Conservation (phyloP, 2,329 filamentous ascomycete genomes). For the Amphichorda felina region DNA sequence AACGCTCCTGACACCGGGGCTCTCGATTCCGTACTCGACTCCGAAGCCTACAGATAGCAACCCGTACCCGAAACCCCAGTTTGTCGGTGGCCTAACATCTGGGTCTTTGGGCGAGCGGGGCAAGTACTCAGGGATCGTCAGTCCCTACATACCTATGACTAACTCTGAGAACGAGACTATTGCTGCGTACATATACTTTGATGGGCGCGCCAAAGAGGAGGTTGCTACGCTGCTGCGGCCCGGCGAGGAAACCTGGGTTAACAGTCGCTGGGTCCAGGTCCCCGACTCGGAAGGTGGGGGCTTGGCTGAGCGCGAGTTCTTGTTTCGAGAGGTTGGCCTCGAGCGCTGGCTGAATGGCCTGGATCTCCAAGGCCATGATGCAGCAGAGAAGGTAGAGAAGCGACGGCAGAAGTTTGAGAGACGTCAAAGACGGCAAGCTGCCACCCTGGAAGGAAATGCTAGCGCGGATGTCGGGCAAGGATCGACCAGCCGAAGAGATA, state of each 20-base stretch:
- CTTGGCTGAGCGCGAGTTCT: slow-evolving; percentile 87
- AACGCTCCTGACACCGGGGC: slow-evolving; percentile 78
- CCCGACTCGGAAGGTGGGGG: slow-evolving; percentile 85
- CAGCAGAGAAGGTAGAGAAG: slow-evolving; percentile 80
- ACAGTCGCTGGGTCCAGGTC: slow-evolving; percentile 93
- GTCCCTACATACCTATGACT: slow-evolving; percentile 85
- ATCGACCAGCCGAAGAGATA: slow-evolving; percentile 34
- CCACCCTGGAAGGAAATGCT: slow-evolving; percentile 20
- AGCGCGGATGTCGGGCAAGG: slow-evolving; percentile 24
- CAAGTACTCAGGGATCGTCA: slow-evolving; percentile 45
- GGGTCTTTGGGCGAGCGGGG: slow-evolving; percentile 34
- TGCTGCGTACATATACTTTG: slow-evolving; percentile 98
- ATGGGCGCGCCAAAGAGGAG: slow-evolving; percentile 89
- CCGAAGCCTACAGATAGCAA: slow-evolving; percentile 68
- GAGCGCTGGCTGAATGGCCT: slow-evolving; percentile 95
- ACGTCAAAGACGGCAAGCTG: slow-evolving; percentile 52
- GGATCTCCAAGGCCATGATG: slow-evolving; percentile 87
- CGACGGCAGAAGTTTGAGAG: slow-evolving; percentile 70
- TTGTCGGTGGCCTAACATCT: slow-evolving; percentile 58
- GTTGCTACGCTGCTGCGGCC: slow-evolving; percentile 86
- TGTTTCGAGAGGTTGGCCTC: slow-evolving; percentile 92
- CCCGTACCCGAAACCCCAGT: slow-evolving; percentile 70
- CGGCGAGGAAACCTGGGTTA: slow-evolving; percentile 98
- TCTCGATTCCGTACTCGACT: slow-evolving; percentile 85
- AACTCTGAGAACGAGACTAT: slow-evolving; percentile 93